Percentiles rank a stretch among this genome's conserved stretches.
phyloP scores from a whole-genome alignment of 108 stramenopile genomes.

The Mediolabrus comicus region DNA sequence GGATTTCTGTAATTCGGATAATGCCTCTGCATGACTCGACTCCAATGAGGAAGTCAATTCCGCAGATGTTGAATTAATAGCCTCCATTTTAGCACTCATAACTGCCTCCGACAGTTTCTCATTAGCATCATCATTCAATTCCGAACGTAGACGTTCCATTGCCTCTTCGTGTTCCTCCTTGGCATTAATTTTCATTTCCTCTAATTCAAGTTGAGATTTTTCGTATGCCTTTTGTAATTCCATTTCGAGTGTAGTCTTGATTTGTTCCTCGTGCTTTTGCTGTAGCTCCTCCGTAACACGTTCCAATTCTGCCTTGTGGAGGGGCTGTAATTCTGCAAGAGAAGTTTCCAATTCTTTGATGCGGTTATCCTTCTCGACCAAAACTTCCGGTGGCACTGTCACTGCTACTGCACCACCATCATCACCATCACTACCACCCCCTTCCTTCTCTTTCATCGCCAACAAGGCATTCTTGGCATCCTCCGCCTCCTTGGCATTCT shows the following conservation, averaged over 20 bases:
- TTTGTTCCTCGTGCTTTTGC: conserved; percentile 35
- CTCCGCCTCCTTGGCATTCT: conserved; percentile 12
- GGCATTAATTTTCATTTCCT: conserved; percentile 17
- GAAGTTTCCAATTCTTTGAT: conserved; percentile 33
- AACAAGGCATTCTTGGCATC: conserved; percentile 21
- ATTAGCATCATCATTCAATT: conserved; percentile 1
- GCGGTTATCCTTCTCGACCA: conserved; percentile 35
- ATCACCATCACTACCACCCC: background rate
- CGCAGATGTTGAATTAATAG: conserved; percentile 8
- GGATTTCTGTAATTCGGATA: conserved; percentile 18
- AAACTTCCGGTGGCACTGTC: conserved; percentile 5
- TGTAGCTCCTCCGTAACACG: conserved; percentile 40
- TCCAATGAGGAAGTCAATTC: conserved; percentile 19
- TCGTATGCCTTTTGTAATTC: conserved; percentile 33
- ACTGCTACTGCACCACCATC: background rate
- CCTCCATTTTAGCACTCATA: conserved; percentile 29
- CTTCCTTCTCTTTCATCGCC: background rate
- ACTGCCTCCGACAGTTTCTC: conserved; percentile 21
- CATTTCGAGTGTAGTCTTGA: conserved; percentile 16
- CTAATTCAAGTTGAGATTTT: conserved; percentile 8
- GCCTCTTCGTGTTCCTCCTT: conserved; percentile 19
- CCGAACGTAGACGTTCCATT: conserved; percentile 6
- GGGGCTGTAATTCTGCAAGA: conserved; percentile 16
- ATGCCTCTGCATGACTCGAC: background rate
- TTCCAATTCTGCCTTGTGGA: conserved; percentile 41